Evolutionary conservation across 805 yeast genomes (phyloP), one percentile per base, ranked within the genome.

Genomic region (Saturnispora mendoncae): DNA sequence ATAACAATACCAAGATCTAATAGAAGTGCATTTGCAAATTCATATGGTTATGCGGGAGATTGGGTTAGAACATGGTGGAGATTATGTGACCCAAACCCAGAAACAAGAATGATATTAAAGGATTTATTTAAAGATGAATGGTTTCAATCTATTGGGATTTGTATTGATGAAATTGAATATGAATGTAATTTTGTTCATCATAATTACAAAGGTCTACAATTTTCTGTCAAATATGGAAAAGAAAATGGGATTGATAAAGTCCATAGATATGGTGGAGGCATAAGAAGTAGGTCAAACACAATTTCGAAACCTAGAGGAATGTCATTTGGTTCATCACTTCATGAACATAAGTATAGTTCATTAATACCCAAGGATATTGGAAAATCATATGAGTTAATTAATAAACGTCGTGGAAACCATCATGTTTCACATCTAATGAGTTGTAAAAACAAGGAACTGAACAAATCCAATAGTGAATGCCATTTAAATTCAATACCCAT

Each of bases 121-220:
- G 66, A 69, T 20, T 60, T 83, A 26, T 73, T 78, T 46, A 51
- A 64, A 2, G 87, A 82, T 51, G 76, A 80, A 9, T 82, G 83
- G 78, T 81, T 82, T 54, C 61, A 60, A 23, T 49, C 61, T 3
- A 62, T 80, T 36, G 83, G 75, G 47, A 71, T 74, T 64, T 82
- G 90, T 55, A 49, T 72, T 14, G 69, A 69, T 49, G 84, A 77
- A 53, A 32, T 39, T 5, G 34, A 38, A 1, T 54, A 52, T 36
- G 55, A 55, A 41, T 51, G 56, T 36, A 56, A 53, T 21, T 57
- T 54, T 36, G 31, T 46, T 6, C 48, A 41, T 34, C 57, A 53
- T 41, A 33, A 40, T 13, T 12, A 13, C 2, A 8, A 21, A 12
- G 4, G 12, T 4, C n/a, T 14, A 6, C 26, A 13, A 4, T 52